Evolutionary conservation across 805 yeast genomes (phyloP).

Genomic region (Candida verbasci): DNA sequence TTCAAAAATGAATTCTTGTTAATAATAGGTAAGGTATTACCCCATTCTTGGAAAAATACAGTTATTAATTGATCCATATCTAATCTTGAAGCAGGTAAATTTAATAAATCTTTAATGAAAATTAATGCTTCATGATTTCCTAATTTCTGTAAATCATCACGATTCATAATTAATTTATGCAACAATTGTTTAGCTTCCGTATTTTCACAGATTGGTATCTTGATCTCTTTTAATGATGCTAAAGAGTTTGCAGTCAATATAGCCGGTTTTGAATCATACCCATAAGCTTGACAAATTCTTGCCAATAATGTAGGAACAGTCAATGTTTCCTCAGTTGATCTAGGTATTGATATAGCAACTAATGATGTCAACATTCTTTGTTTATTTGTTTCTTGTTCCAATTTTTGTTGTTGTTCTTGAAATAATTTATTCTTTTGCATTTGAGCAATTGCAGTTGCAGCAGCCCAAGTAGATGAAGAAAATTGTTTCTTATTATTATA

Average conservation of each 20-base stretch:
- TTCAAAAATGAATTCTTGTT: conserved; percentile 65
- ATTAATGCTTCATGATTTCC: conserved; percentile 37
- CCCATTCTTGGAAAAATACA: conserved; percentile 75
- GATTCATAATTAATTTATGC: conserved; percentile 22
- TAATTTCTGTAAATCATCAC: conserved; percentile 19
- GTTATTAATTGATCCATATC: conserved; percentile 66
- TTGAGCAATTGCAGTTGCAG: conserved; percentile 57
- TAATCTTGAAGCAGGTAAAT: conserved; percentile 46
- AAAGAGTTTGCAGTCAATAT: conserved; percentile 65
- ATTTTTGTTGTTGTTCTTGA: conserved; percentile 16
- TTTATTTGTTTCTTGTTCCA: conserved; percentile 27
- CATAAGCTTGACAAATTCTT: conserved; percentile 63
- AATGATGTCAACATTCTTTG: conserved; percentile 35
- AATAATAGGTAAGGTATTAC: conserved; percentile 61
- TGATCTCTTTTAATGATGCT: conserved; percentile 57
- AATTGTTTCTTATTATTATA: conserved; percentile 6
- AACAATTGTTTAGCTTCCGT: conserved; percentile 11
- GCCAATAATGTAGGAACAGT: conserved; percentile 71
- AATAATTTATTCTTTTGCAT: conserved; percentile 35
- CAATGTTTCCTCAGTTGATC: conserved; percentile 74
- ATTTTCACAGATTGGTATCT: conserved; percentile 12
- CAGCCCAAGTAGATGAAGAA: conserved; percentile 43
- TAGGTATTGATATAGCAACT: conserved; percentile 70
- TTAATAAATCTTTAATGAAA: conserved; percentile 34
- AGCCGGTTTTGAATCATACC: conserved; percentile 69